These are phyloP conservation scores for Eragrostis nindensis DNA, from an alignment of 176 grass and related monocot genomes.

Conservation along the genomic window DNA sequence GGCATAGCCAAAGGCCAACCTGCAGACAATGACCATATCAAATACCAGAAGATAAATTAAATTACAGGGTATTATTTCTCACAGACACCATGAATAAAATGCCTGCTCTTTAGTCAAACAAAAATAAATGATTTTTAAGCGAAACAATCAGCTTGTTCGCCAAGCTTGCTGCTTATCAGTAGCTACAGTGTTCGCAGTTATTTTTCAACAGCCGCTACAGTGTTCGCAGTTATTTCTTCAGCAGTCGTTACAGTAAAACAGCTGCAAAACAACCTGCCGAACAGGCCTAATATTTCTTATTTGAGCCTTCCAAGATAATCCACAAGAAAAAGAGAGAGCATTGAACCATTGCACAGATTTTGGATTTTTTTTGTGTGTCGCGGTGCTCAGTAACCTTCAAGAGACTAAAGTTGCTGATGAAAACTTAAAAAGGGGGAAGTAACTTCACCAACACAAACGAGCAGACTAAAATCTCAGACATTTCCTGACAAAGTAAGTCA, in stretches of 20 bases:
- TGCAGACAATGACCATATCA: too few species aligned
- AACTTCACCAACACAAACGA: neutral
- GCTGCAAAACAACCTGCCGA: too few species aligned
- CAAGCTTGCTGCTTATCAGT: too few species aligned
- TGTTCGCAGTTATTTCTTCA: too few species aligned
- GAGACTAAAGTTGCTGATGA: neutral
- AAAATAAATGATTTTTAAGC: neutral
- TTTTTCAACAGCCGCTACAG: too few species aligned
- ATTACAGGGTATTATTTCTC: neutral
- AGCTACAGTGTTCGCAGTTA: too few species aligned
- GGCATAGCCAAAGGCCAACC: too few species aligned
- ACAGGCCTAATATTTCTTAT: too few species aligned
- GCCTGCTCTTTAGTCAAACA: neutral
- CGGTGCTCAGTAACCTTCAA: neutral
- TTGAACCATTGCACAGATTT: neutral
- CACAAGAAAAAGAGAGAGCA: neutral
- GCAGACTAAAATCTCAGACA: neutral
- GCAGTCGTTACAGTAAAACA: too few species aligned
- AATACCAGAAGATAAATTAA: too few species aligned
- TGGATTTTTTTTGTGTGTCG: neutral
- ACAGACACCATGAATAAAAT: neutral
- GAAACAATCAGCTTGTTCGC: too few species aligned
- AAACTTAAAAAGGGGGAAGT: neutral
- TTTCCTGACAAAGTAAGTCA: slow-evolving; percentile 4
- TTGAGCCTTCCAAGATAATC: neutral